A percentile compares a stretch with the other conserved stretches of the same genome.
These are phyloP conservation scores for Colletotrichum gloeosporioides DNA, from an alignment of 2,329 filamentous ascomycete species.

Conservation along the genomic window DNA sequence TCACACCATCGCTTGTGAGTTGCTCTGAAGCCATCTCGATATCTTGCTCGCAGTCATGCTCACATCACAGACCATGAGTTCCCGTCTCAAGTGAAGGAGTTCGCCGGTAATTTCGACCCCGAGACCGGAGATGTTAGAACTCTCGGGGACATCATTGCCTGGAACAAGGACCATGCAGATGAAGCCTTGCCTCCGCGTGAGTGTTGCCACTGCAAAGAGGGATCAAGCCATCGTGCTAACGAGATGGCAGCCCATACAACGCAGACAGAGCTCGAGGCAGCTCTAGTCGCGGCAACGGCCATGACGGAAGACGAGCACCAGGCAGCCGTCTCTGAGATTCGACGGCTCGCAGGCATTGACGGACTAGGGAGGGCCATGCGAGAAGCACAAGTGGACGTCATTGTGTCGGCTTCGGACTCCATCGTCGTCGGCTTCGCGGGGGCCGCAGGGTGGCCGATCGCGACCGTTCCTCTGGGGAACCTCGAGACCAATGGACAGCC, in stretches of 20 bases:
- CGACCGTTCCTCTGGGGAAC: slow-evolving; percentile 29
- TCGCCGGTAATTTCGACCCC: background rate
- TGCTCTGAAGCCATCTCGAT: background rate
- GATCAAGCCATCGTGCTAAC: background rate
- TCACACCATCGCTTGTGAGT: slow-evolving; percentile 22
- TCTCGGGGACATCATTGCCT: slow-evolving; percentile 26
- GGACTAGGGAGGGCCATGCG: background rate
- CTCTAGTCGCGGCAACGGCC: background rate
- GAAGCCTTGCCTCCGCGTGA: slow-evolving; percentile 25
- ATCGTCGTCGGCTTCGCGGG: slow-evolving; percentile 21
- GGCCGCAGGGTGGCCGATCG: slow-evolving; percentile 29
- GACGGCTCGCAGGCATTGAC: background rate
- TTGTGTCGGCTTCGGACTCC: slow-evolving; percentile 26
- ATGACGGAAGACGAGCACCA: background rate
- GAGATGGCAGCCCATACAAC: background rate
- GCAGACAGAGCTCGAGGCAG: background rate
- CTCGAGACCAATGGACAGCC: slow-evolving; percentile 28
- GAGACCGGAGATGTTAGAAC: background rate
- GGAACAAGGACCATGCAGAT: slow-evolving; percentile 25
- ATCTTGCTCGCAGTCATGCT: background rate
- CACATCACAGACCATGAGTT: background rate
- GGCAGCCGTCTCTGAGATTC: background rate
- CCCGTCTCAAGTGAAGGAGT: background rate
- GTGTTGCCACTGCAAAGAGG: background rate
- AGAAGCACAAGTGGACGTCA: slow-evolving; percentile 18